Percentiles rank a stretch among this genome's conserved stretches.
Conservation (phyloP, 164 flowering plant genomes). For the Taxillus chinensis region DNA sequence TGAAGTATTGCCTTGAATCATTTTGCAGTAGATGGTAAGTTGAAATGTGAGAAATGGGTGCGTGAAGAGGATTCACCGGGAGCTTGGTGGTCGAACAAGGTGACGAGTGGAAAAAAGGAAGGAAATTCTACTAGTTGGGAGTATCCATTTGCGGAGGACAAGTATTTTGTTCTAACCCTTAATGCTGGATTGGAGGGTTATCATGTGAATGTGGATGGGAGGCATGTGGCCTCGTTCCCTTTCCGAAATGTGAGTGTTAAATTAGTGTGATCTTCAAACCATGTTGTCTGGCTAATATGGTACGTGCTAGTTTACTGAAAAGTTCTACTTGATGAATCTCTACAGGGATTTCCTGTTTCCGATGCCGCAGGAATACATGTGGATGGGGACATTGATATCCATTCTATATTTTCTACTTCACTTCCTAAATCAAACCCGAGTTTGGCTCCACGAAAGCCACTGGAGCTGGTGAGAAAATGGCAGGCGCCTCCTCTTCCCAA, state of each 20-base stretch:
- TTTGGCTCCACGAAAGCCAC: slow-evolving; percentile 65
- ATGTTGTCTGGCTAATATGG: no score
- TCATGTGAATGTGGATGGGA: slow-evolving; percentile 82
- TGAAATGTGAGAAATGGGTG: slow-evolving; percentile 95
- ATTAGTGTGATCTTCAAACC: no score
- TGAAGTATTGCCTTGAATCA: background rate
- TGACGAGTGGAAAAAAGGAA: slow-evolving; percentile 60
- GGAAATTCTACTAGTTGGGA: slow-evolving; percentile 65
- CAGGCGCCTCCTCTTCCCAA: slow-evolving; percentile 60
- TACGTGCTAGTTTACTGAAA: no score
- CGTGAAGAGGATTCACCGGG: slow-evolving; percentile 46
- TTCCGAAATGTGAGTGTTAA: slow-evolving; percentile 70
- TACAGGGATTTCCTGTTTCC: slow-evolving; percentile 82
- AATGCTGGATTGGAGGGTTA: slow-evolving; percentile 93
- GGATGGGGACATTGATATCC: slow-evolving; percentile 77
- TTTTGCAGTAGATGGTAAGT: slow-evolving; percentile 71
- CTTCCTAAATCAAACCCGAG: slow-evolving; percentile 86
- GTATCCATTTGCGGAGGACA: slow-evolving; percentile 69
- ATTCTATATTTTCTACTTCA: slow-evolving; percentile 71
- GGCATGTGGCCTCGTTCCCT: slow-evolving; percentile 83
- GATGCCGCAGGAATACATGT: slow-evolving; percentile 87
- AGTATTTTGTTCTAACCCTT: slow-evolving; percentile 82
- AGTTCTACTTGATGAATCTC: background rate
- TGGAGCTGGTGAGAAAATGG: slow-evolving; percentile 65
- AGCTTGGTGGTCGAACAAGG: slow-evolving; percentile 79